phyloP scores from a whole-genome alignment of 129 eudicot genomes.

The Flaveria robusta region DNA sequence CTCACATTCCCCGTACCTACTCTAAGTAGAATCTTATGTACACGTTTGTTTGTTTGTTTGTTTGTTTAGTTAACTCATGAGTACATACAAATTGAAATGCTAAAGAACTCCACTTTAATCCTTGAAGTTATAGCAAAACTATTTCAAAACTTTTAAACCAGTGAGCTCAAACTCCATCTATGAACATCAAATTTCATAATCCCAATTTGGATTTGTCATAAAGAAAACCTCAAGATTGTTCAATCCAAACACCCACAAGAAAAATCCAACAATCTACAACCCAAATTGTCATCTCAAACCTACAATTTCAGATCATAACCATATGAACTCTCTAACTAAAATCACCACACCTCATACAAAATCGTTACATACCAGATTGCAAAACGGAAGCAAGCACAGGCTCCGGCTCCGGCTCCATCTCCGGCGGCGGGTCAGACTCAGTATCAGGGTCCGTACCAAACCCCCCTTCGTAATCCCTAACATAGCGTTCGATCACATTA shows the following conservation, averaged over 20 bases:
- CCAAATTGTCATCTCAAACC: background rate
- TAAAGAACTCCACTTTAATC: conserved; percentile 3
- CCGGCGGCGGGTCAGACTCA: conserved; percentile 42
- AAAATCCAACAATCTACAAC: background rate
- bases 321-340: no score
- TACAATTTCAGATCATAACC: background rate
- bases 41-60: no score
- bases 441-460: conserved; percentile 33
- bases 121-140: conserved; percentile 1
- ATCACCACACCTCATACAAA: no score
- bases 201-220: background rate
- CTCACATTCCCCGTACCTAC: no score
- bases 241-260: background rate
- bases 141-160: background rate
- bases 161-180: background rate
- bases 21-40: no score
- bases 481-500: conserved; percentile 46
- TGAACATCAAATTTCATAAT: background rate
- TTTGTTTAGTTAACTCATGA: no score
- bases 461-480: conserved; percentile 33
- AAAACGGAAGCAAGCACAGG: conserved; percentile 34
- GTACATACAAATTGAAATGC: background rate
- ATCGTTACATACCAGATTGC: conserved; percentile 26
- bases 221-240: background rate
- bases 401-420: conserved; percentile 19